Base-by-base conservation (phyloP, 495 filamentous ascomycete species). In the Oleoguttula mirabilis region DNA sequence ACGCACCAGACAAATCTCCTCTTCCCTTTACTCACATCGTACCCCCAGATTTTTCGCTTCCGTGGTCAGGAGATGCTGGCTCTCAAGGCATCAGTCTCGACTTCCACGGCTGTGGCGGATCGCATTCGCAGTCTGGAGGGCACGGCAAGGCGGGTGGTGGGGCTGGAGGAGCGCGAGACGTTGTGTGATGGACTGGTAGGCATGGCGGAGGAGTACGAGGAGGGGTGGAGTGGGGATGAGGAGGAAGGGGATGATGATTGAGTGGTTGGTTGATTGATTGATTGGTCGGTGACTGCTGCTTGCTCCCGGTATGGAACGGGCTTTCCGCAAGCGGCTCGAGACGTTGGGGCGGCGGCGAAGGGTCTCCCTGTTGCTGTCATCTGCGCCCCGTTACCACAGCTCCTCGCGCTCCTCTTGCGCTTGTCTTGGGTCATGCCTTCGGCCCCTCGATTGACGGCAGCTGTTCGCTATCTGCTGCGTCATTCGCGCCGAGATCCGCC, bases 171-270 rank as follows among this genome's bases (percentile, higher is more conserved):
- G 50, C 72, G 81, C 10, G 90, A 98, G 62, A 68, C 66, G 10
- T 67, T 98, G 24, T 71, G 75, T 4, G 88, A 94, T 52, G 79
- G 84, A n/a, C 66, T 98, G 21, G 78, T 78, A 32, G 82, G 83
- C 52, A 79, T 95, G 43, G 76, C 80, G 10, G 88, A 94, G 55
- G 79, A 77, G 45, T 96, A 93, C 55, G 78, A 84, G 54, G 83
- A 88, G 37, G 88, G 86, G 1, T 96, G 86, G 85, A 73, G 77
- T 30, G 52, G 47, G 19, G 82, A 76, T 35, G 77, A 77, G 10
- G 85, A 82, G 27, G 81, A 87, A 48, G 87, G 88, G 10, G 51
- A 51, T 19, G 33, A 43, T 39, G 25, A 28, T n/a, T n/a, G n/a
- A n/a, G n/a, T n/a, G n/a, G n/a, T n/a, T n/a, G n/a, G n/a, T n/a